Base-by-base conservation (phyloP, 2,329 filamentous ascomycete genomes). In the Dactylellina cionopaga region DNA sequence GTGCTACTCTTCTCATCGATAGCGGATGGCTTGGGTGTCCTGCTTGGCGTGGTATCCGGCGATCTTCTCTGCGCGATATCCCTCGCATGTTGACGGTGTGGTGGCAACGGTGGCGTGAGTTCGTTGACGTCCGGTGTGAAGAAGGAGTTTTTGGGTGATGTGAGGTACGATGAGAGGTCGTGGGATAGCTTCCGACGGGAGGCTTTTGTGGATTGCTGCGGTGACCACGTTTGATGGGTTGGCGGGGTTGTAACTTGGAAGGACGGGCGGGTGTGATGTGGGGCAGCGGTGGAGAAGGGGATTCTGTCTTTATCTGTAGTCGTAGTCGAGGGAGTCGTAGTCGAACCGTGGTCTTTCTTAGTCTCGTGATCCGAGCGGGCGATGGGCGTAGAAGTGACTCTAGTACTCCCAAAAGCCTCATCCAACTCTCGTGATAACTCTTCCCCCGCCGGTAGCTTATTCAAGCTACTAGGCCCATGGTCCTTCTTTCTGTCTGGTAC, bases 21-120 rank as follows among this genome's bases (percentile, higher is more conserved):
- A 35, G 15, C 37, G 29, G 22, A n/a, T 52, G 19, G 78, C 58
- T 60, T 74, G 46, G 17, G 75, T 72, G 47, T 63, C 77, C 3
- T 72, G 74, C 17, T 77, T 55, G 31, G 78, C 17, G 51, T 76
- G 69, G 51, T 78, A 74, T 35, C 74, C 64, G 22, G 39, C 9
- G 68, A 65, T 22, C 59, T 75, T 74, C n/a, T 75, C 15, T 52
- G 74, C 74, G 49, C 70, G 63, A 74, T 76, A 77, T 49, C 76
- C 24, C 31, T 71, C 68, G n/a, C 51, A 27, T 51, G 60, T 19
- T 60, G 64, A 29, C 51, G 71, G 51, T 58, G 72, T 4, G 63
- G 73, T 24, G 24, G 39, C 43, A 19, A 74, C 29, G 19, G 69
- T 46, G 33, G 59, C 39, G 35, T 69, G 11, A 37, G 68, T 29